Evolutionary conservation across 495 filamentous ascomycete species (phyloP).

Genomic region (Hypoxylon trugodes): DNA sequence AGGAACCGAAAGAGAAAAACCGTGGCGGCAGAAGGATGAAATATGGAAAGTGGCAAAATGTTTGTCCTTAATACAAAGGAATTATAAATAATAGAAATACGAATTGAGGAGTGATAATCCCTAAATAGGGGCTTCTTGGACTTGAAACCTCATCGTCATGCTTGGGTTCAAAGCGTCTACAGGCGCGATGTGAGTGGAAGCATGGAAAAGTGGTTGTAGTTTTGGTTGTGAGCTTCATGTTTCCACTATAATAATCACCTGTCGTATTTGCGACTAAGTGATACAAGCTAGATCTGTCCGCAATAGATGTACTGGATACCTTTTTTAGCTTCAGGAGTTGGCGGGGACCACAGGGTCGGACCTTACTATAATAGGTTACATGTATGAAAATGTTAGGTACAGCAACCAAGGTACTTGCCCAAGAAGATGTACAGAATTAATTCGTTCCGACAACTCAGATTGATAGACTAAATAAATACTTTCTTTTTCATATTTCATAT

Average conservation of each 20-base stretch:
- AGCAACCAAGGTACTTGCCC: background rate
- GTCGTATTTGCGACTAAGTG: slow-evolving; percentile 1
- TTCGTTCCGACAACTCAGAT: no score
- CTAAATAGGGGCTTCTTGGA: slow-evolving; percentile 21
- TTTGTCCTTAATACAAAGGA: slow-evolving; percentile 13
- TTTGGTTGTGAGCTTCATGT: slow-evolving; percentile 12
- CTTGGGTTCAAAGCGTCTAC: slow-evolving; percentile 40
- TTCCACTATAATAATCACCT: slow-evolving; percentile 18
- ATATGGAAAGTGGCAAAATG: slow-evolving; percentile 1
- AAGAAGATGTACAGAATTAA: background rate
- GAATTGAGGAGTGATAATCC: slow-evolving; percentile 12
- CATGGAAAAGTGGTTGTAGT: slow-evolving; percentile 6
- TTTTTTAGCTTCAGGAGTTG: slow-evolving; percentile 15
- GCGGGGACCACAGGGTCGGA: slow-evolving; percentile 22
- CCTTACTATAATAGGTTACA: background rate
- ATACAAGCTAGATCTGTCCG: background rate
- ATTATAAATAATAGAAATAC: background rate
- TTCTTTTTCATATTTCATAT: no score
- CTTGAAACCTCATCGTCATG: slow-evolving; percentile 38
- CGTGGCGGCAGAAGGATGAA: background rate
- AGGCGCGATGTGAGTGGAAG: slow-evolving; percentile 35
- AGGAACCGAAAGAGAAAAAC: slow-evolving; percentile 20
- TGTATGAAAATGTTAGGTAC: background rate
- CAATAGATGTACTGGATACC: slow-evolving; percentile 15
- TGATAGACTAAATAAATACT: no score